Conservation (phyloP, 2,329 filamentous ascomycete species). For the Sarocladium kiliense region DNA sequence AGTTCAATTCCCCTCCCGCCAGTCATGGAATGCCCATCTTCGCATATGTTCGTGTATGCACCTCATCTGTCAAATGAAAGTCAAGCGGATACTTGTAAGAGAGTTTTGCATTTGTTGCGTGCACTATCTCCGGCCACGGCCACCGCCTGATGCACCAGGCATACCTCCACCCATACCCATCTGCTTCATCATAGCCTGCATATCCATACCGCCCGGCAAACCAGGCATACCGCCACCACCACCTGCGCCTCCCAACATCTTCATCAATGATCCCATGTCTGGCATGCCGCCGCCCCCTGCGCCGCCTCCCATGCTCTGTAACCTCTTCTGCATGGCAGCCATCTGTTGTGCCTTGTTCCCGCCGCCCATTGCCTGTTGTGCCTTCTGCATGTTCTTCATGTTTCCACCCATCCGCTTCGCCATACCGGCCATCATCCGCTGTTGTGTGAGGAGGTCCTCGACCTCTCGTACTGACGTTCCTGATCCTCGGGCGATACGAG, state of each 20-base stretch:
- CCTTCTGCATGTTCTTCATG: constrained; percentile 96
- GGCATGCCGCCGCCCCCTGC: constrained; percentile 59
- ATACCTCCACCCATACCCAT: constrained; percentile 54
- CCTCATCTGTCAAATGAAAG: too few relatives aligned
- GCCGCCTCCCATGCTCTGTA: constrained; percentile 82
- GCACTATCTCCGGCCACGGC: constrained; percentile 25
- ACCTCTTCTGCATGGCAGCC: constrained; percentile 92
- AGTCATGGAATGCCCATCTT: too few relatives aligned
- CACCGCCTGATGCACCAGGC: constrained; percentile 24
- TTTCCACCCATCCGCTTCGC: constrained; percentile 98
- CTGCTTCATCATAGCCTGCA: constrained; percentile 76
- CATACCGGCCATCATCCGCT: constrained; percentile 98
- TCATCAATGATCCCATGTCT: constrained; percentile 82
- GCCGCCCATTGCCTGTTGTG: constrained; percentile 85
- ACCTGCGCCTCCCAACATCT: constrained; percentile 77
- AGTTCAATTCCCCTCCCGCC: too few relatives aligned
- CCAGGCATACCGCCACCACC: constrained; percentile 30
- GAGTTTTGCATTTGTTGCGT: too few relatives aligned
- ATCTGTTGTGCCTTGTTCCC: constrained; percentile 90
- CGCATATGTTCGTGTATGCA: too few relatives aligned
- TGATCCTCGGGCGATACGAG: constrained; percentile 80
- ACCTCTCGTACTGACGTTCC: constrained; percentile 90
- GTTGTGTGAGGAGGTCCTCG: constrained; percentile 94
- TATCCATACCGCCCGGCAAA: constrained; percentile 56
- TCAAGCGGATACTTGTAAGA: too few relatives aligned